Evolutionary conservation across 495 filamentous ascomycete species (phyloP).

Genomic region (Podospora bellae-mahoneyi): DNA sequence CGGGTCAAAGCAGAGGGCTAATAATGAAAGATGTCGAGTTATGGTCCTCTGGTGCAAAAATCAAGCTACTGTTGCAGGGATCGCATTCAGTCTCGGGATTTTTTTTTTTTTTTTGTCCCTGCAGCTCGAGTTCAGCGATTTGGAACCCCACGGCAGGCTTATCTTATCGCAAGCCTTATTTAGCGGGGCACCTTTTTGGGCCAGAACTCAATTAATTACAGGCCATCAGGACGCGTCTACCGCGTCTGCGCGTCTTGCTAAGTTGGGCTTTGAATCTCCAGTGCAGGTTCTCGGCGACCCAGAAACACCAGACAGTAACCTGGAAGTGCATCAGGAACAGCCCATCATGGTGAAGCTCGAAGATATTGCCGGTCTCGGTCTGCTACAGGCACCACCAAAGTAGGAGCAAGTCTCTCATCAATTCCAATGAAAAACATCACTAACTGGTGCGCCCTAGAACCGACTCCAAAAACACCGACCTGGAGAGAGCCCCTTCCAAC

Average conservation of each 20-base stretch:
- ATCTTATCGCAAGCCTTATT: slow-evolving; percentile 31
- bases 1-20: background rate
- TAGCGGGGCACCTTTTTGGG: slow-evolving; percentile 23
- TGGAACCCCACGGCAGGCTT: slow-evolving; percentile 28
- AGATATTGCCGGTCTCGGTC: slow-evolving; percentile 23
- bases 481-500: slow-evolving; percentile 50
- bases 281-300: too few species aligned
- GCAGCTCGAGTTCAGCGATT: slow-evolving; percentile 16
- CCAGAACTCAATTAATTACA: slow-evolving; percentile 17
- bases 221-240: slow-evolving; percentile 5
- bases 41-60: background rate
- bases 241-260: slow-evolving; percentile 16
- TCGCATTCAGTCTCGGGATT: slow-evolving; percentile 16
- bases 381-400: slow-evolving; percentile 32
- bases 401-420: slow-evolving; percentile 20
- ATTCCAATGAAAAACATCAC: background rate
- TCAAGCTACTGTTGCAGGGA: slow-evolving; percentile 13
- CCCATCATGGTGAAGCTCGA: slow-evolving; percentile 34
- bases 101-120: slow-evolving; percentile 33
- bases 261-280: background rate
- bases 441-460: background rate
- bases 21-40: background rate
- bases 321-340: background rate
- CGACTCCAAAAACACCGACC: too few species aligned
- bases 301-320: background rate